phyloP scores from a whole-genome alignment of 345 rosid genomes.

The Eucalyptus marginata region DNA sequence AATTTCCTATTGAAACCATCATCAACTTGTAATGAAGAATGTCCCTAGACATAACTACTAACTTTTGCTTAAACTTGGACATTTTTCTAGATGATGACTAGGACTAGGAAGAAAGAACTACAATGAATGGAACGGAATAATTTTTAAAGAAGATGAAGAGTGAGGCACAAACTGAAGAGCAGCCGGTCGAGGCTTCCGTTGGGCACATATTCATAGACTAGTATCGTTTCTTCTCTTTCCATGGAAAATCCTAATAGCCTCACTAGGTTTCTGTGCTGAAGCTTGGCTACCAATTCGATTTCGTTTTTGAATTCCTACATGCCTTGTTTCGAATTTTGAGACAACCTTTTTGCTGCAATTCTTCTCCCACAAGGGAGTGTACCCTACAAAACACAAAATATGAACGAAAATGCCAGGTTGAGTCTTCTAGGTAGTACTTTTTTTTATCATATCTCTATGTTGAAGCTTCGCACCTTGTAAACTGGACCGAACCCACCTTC shows the following conservation, averaged over 20 bases:
- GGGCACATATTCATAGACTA: slow-evolving; percentile 10
- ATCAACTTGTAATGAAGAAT: background rate
- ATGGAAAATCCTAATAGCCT: slow-evolving; percentile 5
- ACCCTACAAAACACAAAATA: background rate
- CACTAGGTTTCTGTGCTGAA: slow-evolving; percentile 16
- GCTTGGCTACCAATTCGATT: slow-evolving; percentile 1
- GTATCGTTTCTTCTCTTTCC: background rate
- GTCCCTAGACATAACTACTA: background rate
- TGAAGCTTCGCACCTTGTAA: too few relatives aligned
- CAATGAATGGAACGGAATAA: background rate
- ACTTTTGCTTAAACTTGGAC: background rate
- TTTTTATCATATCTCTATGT: too few relatives aligned
- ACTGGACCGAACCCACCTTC: too few relatives aligned
- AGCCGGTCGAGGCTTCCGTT: slow-evolving; percentile 8
- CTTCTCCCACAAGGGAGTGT: background rate
- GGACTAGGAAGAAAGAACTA: background rate
- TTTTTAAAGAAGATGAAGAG: background rate
- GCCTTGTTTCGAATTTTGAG: slow-evolving; percentile 8
- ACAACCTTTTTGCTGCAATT: slow-evolving; percentile 8
- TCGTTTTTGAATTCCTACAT: slow-evolving; percentile 8
- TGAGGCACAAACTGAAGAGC: slow-evolving; percentile 1
- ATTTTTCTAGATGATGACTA: background rate
- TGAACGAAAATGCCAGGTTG: background rate
- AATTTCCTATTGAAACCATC: background rate
- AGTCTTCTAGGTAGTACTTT: too few relatives aligned